phyloP scores from a whole-genome alignment of 164 flowering plant genomes.

The Annona cherimola region DNA sequence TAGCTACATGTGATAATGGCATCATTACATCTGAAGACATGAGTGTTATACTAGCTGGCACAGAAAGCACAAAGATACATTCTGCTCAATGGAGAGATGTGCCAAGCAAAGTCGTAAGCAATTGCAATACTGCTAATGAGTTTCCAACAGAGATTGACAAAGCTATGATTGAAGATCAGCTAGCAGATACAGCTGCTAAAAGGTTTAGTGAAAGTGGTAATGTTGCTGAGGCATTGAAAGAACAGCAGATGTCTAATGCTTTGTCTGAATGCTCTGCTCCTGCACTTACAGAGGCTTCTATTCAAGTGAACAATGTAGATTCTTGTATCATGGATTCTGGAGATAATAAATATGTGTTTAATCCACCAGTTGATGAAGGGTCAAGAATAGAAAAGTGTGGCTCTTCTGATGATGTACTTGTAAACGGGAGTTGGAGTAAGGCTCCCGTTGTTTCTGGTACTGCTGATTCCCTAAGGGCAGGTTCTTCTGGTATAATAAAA shows the following conservation, averaged over 20 bases:
- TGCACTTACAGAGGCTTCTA: conserved; percentile 46
- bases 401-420: conserved; percentile 47
- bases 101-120: conserved; percentile 29
- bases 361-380: conserved; percentile 44
- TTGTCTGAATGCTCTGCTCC: conserved; percentile 58
- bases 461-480: conserved; percentile 10
- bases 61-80: conserved; percentile 17
- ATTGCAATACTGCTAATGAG: conserved; percentile 16
- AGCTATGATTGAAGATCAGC: conserved; percentile 15
- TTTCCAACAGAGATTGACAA: conserved; percentile 17
- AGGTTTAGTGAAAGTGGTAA: conserved; percentile 12
- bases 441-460: conserved; percentile 18
- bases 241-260: conserved; percentile 45
- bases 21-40: conserved; percentile 9
- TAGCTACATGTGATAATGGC: conserved; percentile 19
- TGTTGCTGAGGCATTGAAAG: conserved; percentile 28
- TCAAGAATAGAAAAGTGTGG: conserved; percentile 47
- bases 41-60: conserved; percentile 8
- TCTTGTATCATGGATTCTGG: conserved; percentile 33
- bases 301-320: conserved; percentile 32
- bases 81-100: conserved; percentile 57
- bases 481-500: conserved; percentile 13
- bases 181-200: conserved; percentile 27
- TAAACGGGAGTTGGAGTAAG: conserved; percentile 33
- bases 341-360: conserved; percentile 16